phyloP scores from a whole-genome alignment of 1,284 basidiomycete species.

The Tremellales sp. region DNA sequence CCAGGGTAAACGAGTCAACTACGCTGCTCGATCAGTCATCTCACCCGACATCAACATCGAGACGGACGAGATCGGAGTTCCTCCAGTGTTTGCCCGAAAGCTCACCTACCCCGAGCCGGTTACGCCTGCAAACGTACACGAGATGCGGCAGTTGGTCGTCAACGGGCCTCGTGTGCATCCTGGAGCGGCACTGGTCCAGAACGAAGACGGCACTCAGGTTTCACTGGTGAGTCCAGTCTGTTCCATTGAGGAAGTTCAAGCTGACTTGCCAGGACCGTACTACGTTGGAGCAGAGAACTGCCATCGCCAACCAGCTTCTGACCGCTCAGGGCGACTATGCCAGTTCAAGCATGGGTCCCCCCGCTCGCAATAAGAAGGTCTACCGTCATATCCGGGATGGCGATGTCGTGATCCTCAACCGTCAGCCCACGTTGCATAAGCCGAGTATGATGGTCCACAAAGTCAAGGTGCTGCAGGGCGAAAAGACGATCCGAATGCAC shows the following conservation, averaged over 20 bases:
- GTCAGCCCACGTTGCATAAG: constrained; percentile 98
- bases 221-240: constrained; percentile 59
- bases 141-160: constrained; percentile 86
- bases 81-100: constrained; percentile 95
- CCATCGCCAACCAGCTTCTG: constrained; percentile 93
- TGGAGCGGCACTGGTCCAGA: constrained; percentile 90
- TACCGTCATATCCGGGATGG: constrained; percentile 93
- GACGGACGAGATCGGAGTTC: constrained; percentile 97
- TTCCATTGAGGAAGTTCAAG: not conserved
- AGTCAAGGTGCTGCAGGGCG: constrained; percentile 85
- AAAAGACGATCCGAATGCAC: constrained; percentile 99
- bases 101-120: constrained; percentile 98
- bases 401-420: constrained; percentile 93
- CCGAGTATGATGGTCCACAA: constrained; percentile 99
- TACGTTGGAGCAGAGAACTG: constrained; percentile 80
- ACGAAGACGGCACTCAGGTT: constrained; percentile 85
- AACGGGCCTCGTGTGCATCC: constrained; percentile 86
- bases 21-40: constrained; percentile 97
- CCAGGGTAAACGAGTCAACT: constrained; percentile 98
- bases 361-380: constrained; percentile 92
- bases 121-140: constrained; percentile 83
- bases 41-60: constrained; percentile 99
- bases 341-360: constrained; percentile 55
- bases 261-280: constrained; percentile 66
- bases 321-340: constrained; percentile 77